These are phyloP conservation scores for Jamesozyma lodderae DNA, from an alignment of 805 yeast genomes.

Conservation along the genomic window DNA sequence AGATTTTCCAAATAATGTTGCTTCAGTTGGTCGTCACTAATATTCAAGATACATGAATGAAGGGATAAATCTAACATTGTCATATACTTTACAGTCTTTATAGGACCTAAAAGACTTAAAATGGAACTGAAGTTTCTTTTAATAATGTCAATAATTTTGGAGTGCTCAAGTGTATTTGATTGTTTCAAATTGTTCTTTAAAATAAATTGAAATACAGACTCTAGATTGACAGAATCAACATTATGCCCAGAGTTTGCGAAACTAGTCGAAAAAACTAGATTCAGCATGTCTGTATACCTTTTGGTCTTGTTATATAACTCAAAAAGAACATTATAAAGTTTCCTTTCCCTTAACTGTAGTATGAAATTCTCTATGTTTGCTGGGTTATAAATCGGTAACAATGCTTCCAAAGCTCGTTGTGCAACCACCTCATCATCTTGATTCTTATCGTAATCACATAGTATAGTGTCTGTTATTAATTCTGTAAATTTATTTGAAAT, in stretches of 20 bases:
- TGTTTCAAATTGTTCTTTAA: not conserved
- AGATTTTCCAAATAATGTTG: conserved; percentile 16
- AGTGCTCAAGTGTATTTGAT: conserved; percentile 2
- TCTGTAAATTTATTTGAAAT: conserved; percentile 53
- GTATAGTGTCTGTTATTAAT: conserved; percentile 38
- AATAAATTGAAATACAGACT: not conserved
- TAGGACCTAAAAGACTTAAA: conserved; percentile 4
- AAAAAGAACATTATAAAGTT: conserved; percentile 20
- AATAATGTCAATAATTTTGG: conserved; percentile 6
- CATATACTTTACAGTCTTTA: conserved; percentile 5
- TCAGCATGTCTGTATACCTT: conserved; percentile 11
- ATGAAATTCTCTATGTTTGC: conserved; percentile 39
- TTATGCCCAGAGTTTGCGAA: not conserved
- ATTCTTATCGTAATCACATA: not conserved
- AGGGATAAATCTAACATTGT: conserved; percentile 14
- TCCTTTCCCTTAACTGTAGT: conserved; percentile 15
- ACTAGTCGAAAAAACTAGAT: not conserved
- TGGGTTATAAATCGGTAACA: conserved; percentile 61
- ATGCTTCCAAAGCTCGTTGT: conserved; percentile 60
- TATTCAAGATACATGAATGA: conserved; percentile 11
- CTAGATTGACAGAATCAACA: not conserved
- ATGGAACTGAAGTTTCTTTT: conserved; percentile 10
- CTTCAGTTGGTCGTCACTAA: conserved; percentile 5
- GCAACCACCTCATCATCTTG: not conserved
- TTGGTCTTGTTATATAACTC: conserved; percentile 14